Conservation (phyloP, 2,329 filamentous ascomycete genomes). For the Pseudocercospora crystallina region DNA sequence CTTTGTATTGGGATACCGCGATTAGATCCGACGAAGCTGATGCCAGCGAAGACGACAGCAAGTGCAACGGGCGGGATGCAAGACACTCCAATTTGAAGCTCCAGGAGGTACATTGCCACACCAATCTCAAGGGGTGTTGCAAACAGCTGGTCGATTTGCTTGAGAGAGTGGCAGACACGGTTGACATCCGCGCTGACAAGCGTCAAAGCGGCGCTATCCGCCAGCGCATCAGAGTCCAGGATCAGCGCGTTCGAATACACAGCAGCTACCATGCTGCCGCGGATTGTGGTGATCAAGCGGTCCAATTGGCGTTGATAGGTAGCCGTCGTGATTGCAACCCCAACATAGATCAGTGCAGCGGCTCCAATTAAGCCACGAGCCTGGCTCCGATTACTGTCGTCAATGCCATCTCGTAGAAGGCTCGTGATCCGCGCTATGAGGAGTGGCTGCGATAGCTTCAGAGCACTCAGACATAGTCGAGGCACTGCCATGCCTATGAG, state of each 20-base stretch:
- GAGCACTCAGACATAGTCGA: slow-evolving; percentile 18
- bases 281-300: slow-evolving; percentile 23
- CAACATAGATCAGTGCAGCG: slow-evolving; percentile 19
- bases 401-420: slow-evolving; percentile 11
- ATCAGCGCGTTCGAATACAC: slow-evolving; percentile 18
- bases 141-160: slow-evolving; percentile 20
- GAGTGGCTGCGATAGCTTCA: slow-evolving; percentile 21
- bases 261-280: slow-evolving; percentile 17
- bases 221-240: slow-evolving; percentile 13
- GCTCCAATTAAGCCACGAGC: slow-evolving; percentile 18
- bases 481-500: slow-evolving; percentile 12
- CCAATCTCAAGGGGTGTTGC: slow-evolving; percentile 26
- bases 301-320: slow-evolving; percentile 20
- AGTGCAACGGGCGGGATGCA: slow-evolving; percentile 21
- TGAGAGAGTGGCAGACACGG: slow-evolving; percentile 16
- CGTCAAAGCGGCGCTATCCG: slow-evolving; percentile 19
- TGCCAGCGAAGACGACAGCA: slow-evolving; percentile 9
- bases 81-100: slow-evolving; percentile 21
- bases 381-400: slow-evolving; percentile 5
- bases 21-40: slow-evolving; percentile 20
- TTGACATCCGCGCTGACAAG: slow-evolving; percentile 24
- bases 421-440: slow-evolving; percentile 16
- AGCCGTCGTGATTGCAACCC: slow-evolving; percentile 19
- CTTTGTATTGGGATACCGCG: slow-evolving; percentile 20
- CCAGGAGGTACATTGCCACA: slow-evolving; percentile 21